These are phyloP conservation scores for Mycena vitilis DNA, from an alignment of 768 basidiomycete species.

Conservation along the genomic window DNA sequence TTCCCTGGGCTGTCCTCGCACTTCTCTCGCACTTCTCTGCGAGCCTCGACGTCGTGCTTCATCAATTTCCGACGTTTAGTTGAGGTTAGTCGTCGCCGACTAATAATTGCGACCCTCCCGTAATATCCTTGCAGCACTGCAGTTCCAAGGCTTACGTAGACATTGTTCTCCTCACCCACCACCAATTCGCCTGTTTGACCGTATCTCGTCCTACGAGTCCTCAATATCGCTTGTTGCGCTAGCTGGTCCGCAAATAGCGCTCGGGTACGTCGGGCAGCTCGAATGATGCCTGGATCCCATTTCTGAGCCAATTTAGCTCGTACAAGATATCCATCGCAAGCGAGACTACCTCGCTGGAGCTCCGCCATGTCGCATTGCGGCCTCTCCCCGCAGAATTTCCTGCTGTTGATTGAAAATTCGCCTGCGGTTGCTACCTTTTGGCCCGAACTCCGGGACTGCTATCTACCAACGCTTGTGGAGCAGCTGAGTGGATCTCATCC, in stretches of 20 bases:
- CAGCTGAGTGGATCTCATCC: constrained; percentile 54
- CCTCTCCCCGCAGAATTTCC: constrained; percentile 42
- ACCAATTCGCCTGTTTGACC: constrained; percentile 22
- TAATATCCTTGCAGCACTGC: constrained; percentile 26
- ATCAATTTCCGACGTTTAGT: not conserved
- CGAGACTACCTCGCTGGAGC: not conserved
- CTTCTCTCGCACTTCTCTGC: constrained; percentile 5
- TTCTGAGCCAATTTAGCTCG: not conserved
- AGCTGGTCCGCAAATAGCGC: constrained; percentile 21
- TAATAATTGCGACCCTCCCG: constrained; percentile 29
- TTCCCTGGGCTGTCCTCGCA: constrained; percentile 19
- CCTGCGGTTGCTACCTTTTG: constrained; percentile 56
- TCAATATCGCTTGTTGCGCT: constrained; percentile 11
- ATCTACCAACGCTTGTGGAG: constrained; percentile 56
- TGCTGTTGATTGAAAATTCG: constrained; percentile 70
- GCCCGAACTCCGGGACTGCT: constrained; percentile 61
- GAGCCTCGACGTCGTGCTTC: not conserved
- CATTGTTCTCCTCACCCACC: not conserved
- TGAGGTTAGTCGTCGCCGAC: constrained; percentile 22
- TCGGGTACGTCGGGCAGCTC: constrained; percentile 22
- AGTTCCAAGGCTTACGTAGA: constrained; percentile 25
- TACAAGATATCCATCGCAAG: not conserved
- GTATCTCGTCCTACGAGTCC: constrained; percentile 8
- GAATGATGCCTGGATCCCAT: not conserved
- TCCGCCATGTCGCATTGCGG: constrained; percentile 22